Evolutionary conservation across 306 rosid genomes (phyloP).

Genomic region (Senna tora): DNA sequence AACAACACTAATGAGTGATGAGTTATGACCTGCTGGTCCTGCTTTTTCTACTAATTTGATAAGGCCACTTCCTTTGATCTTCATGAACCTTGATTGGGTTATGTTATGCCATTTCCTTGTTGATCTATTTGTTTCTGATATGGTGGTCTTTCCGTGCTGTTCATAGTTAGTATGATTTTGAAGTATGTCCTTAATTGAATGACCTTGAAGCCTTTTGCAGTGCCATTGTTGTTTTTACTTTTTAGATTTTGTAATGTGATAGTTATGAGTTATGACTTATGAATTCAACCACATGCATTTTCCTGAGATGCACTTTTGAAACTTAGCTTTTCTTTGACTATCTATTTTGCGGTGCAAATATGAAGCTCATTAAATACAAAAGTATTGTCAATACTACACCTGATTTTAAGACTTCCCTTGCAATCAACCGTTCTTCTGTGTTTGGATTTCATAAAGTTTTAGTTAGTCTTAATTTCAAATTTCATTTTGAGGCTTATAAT

Average conservation of each 20-base stretch:
- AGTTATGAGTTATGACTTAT: background rate
- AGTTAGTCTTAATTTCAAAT: background rate
- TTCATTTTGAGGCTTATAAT: background rate
- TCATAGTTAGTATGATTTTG: constrained; percentile 6
- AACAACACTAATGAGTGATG: background rate
- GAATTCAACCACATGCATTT: constrained; percentile 1
- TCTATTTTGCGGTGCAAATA: background rate
- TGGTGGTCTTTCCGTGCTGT: background rate
- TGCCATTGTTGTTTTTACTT: constrained; percentile 16
- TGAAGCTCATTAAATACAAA: constrained; percentile 9
- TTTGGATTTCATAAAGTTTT: constrained; percentile 19
- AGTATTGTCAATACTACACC: background rate
- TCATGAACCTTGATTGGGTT: background rate
- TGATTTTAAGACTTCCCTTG: background rate
- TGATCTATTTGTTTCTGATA: constrained; percentile 8
- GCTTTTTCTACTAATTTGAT: constrained; percentile 16
- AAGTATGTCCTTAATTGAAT: background rate
- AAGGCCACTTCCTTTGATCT: no score
- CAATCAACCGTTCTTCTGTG: constrained; percentile 4
- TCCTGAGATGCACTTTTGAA: background rate
- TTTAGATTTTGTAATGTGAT: background rate
- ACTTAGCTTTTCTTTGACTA: background rate
- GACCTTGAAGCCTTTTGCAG: background rate
- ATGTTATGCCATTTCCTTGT: background rate
- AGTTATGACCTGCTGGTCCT: background rate